Evolutionary conservation across 106 monocot genomes (phyloP), one percentile per base, ranked within the genome.

Genomic region (Acanthochlamys bracteata): DNA sequence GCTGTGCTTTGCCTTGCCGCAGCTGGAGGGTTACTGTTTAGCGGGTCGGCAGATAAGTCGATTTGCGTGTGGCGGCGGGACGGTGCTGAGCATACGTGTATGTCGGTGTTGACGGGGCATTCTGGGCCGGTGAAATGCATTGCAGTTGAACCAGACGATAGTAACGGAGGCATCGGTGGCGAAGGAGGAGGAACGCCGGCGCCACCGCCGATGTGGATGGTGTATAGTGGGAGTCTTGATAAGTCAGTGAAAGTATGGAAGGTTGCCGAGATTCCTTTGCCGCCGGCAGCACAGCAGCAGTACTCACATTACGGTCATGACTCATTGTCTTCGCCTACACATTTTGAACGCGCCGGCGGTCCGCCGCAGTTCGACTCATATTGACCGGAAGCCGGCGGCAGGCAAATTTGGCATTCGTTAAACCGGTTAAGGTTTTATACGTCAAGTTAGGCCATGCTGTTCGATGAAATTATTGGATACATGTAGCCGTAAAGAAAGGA

Each of bases 161-260:
- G 55, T 20, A 55, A 20, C 22, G 55, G 22, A 1, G 55, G 55
- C 4, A 20, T 3, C 55, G 20, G 55, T 3, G 20, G 55, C 2
- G 15, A 4, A 33, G 33, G 33, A 33, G 33, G 10, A 52, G 54
- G 7, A 51, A 42, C 66, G 7, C n/a, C 53, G 23, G 45, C 51
- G 7, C 49, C n/a, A 0, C 62, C 62, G 17, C 24, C 74, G 0
- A 55, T 66, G 26, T 81, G 81, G 81, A 56, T 76, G 11, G 68
- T 81, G 17, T 81, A 81, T 64, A 76, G 75, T 51, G 81, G 81
- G 20, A 81, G 81, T 59, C 52, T 81, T 24, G 81, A 81, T 59
- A 81, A 76, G 72, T 76, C 76, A 12, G 81, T 81, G 42, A 81
- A 81, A 71, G 75, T 81, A 11, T 81, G 81, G 81, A 71, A 65